Evolutionary conservation across 805 yeast species (phyloP).

Genomic region (Monosporozyma servazzii): DNA sequence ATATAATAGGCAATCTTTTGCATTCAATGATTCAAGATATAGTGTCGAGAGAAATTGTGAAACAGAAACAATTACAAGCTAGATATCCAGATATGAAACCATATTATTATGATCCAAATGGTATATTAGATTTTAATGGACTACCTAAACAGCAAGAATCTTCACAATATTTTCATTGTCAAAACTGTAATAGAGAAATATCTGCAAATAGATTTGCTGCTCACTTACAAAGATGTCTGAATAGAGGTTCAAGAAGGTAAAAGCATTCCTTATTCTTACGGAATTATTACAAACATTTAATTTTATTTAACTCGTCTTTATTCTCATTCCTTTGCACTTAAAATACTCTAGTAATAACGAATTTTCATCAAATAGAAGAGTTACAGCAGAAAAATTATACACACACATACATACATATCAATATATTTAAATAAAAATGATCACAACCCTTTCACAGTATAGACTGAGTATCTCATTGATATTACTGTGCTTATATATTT

Average conservation of each 20-base stretch:
- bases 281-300: neutral
- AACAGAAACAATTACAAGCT: constrained; percentile 15
- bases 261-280: neutral
- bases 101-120: constrained; percentile 21
- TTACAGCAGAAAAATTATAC: neutral
- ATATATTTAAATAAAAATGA: neutral
- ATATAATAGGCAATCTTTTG: constrained; percentile 20
- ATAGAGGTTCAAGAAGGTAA: constrained; percentile 50
- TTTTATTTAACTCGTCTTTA: neutral
- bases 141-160: constrained; percentile 26
- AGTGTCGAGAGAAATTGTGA: constrained; percentile 21
- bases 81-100: constrained; percentile 21
- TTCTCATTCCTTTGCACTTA: neutral
- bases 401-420: neutral
- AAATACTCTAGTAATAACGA: no score
- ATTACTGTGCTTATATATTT: constrained; percentile 11
- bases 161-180: constrained; percentile 58
- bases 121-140: constrained; percentile 23
- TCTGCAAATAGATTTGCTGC: constrained; percentile 91
- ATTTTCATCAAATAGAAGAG: no score
- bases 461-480: neutral
- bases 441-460: neutral
- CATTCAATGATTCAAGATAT: constrained; percentile 27
- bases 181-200: constrained; percentile 73
- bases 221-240: constrained; percentile 82